Evolutionary conservation across 306 rosid species (phyloP).

Genomic region (Vicia sativa): DNA sequence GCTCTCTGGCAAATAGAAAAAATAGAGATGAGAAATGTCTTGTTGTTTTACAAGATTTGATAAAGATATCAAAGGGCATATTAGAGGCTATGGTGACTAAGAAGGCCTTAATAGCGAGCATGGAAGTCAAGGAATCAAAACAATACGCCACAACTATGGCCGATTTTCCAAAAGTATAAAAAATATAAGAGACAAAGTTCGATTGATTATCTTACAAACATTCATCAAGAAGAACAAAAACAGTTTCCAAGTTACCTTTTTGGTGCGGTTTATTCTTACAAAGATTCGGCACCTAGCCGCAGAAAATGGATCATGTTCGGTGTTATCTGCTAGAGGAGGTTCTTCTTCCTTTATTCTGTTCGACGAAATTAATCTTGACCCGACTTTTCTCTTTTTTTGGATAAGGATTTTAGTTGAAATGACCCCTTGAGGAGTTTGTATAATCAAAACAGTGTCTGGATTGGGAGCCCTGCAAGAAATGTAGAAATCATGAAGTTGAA

Average conservation of each 20-base stretch:
- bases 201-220: constrained; percentile 21
- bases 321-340: constrained; percentile 52
- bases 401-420: constrained; percentile 76
- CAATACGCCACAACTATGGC: background rate
- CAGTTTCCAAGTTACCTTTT: constrained; percentile 58
- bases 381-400: constrained; percentile 71
- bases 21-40: constrained; percentile 11
- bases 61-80: constrained; percentile 19
- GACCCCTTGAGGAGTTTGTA: constrained; percentile 77
- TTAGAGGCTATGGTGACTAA: background rate
- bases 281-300: constrained; percentile 79
- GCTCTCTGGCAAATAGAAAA: constrained; percentile 58
- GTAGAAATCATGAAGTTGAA: constrained; percentile 39
- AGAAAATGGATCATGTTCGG: constrained; percentile 65
- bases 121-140: constrained; percentile 19
- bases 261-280: constrained; percentile 60
- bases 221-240: background rate
- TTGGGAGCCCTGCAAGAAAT: constrained; percentile 78
- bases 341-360: constrained; percentile 60
- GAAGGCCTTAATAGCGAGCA: constrained; percentile 1
- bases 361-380: constrained; percentile 79
- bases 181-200: background rate
- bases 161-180: background rate
- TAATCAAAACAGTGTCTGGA: constrained; percentile 79
- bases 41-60: background rate